Percentiles rank a stretch among this genome's conserved stretches.
phyloP scores from a whole-genome alignment of 306 rosid genomes.

The Vigna angularis region DNA sequence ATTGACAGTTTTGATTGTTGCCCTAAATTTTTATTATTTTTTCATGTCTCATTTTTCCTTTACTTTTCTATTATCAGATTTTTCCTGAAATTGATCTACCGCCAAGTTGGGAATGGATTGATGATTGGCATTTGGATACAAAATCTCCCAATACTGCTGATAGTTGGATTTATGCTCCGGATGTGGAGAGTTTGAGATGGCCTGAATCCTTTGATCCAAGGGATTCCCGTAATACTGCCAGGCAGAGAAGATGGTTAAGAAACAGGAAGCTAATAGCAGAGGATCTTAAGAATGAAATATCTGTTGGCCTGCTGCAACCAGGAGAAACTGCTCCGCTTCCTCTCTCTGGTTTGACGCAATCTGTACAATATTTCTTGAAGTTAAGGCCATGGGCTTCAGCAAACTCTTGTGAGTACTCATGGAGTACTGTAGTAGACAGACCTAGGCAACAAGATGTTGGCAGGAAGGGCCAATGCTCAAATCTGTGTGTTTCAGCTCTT shows the following conservation, averaged over 20 bases:
- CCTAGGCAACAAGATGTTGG: slow-evolving; percentile 55
- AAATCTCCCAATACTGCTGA: slow-evolving; percentile 62
- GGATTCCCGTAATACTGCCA: slow-evolving; percentile 57
- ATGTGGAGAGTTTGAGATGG: slow-evolving; percentile 78
- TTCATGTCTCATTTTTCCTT: slow-evolving; percentile 21
- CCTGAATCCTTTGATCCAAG: slow-evolving; percentile 65
- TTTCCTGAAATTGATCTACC: slow-evolving; percentile 62
- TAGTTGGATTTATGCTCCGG: slow-evolving; percentile 86
- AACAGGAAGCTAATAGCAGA: slow-evolving; percentile 62
- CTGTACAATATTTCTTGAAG: slow-evolving; percentile 67
- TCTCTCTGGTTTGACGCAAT: slow-evolving; percentile 71
- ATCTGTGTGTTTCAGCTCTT: slow-evolving; percentile 75
- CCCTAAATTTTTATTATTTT: slow-evolving; percentile 5
- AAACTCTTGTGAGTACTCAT: slow-evolving; percentile 67
- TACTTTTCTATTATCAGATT: slow-evolving; percentile 49
- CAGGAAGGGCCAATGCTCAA: slow-evolving; percentile 50
- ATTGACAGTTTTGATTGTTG: slow-evolving; percentile 25
- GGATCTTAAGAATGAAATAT: slow-evolving; percentile 58
- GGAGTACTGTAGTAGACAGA: slow-evolving; percentile 78
- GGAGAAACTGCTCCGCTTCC: slow-evolving; percentile 85
- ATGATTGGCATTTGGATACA: slow-evolving; percentile 90
- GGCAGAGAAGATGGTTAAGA: slow-evolving; percentile 90
- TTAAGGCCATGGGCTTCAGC: slow-evolving; percentile 68
- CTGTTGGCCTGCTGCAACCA: slow-evolving; percentile 80
- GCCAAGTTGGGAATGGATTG: slow-evolving; percentile 87